Evolutionary conservation across 352 stramenopile species (phyloP).

Genomic region (Globisporangium radiosum): DNA sequence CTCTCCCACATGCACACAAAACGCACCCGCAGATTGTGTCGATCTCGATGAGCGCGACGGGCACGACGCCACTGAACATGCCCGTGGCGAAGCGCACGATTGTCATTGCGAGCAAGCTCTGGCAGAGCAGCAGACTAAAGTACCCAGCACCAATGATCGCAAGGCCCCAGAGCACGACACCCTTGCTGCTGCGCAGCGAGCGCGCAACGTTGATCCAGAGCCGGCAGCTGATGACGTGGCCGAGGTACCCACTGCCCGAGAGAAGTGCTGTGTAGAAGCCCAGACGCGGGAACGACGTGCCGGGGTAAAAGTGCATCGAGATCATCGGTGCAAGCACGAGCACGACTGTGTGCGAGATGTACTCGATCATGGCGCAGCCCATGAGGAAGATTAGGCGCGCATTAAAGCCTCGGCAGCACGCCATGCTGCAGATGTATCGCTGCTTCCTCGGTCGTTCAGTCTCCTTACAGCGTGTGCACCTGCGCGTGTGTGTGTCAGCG

Average conservation of each 20-base stretch:
- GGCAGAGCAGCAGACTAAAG: constrained; percentile 71
- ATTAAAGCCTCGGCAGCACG: constrained; percentile 64
- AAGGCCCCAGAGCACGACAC: constrained; percentile 76
- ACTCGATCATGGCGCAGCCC: constrained; percentile 73
- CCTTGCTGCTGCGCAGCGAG: constrained; percentile 70
- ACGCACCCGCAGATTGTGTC: constrained; percentile 73
- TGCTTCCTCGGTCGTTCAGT: background rate
- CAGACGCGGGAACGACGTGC: constrained; percentile 60
- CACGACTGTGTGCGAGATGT: constrained; percentile 64
- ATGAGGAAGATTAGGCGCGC: constrained; percentile 75
- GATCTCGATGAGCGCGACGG: constrained; percentile 73
- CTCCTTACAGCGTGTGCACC: background rate
- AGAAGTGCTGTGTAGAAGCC: constrained; percentile 77
- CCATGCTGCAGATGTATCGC: constrained; percentile 10
- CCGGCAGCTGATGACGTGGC: constrained; percentile 61
- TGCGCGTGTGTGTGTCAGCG: background rate
- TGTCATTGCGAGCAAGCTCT: constrained; percentile 69
- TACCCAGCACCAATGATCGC: constrained; percentile 57
- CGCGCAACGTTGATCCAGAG: constrained; percentile 76
- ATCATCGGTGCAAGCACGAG: constrained; percentile 67
- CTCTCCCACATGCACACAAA: background rate
- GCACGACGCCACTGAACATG: constrained; percentile 65
- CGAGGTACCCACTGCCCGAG: constrained; percentile 55
- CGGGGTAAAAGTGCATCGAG: constrained; percentile 70
- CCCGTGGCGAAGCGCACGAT: constrained; percentile 73